Evolutionary conservation across 345 rosid genomes (phyloP).

Genomic region (Geranium rotundifolium): DNA sequence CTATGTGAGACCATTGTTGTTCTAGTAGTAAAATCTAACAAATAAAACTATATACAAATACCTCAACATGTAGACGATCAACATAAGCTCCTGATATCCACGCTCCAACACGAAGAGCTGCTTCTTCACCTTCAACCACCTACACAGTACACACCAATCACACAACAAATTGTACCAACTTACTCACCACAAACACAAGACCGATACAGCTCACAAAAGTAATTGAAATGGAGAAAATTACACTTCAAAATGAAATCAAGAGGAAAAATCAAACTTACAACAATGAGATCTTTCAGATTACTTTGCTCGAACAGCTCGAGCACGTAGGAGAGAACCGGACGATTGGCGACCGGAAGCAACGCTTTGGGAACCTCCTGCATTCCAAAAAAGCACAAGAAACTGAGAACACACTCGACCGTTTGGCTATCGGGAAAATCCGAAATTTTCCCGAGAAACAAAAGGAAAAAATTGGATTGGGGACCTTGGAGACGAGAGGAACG

Average conservation of each 20-base stretch:
- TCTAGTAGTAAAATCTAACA: too few relatives aligned
- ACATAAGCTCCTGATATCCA: slow-evolving; percentile 86
- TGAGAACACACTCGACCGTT: neutral
- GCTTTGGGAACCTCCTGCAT: slow-evolving; percentile 86
- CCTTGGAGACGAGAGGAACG: slow-evolving; percentile 81
- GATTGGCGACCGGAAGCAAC: slow-evolving; percentile 85
- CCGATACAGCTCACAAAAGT: neutral
- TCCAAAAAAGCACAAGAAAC: neutral
- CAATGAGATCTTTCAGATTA: slow-evolving; percentile 85
- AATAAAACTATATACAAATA: slow-evolving; percentile 8
- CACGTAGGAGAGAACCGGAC: slow-evolving; percentile 75
- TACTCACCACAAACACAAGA: neutral
- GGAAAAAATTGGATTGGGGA: slow-evolving; percentile 6
- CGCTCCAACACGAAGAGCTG: slow-evolving; percentile 72
- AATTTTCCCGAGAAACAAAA: neutral
- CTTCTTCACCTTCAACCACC: slow-evolving; percentile 92
- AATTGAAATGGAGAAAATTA: too few relatives aligned
- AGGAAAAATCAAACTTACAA: slow-evolving; percentile 28
- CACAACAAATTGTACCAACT: neutral
- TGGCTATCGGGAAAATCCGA: neutral
- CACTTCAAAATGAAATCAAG: neutral
- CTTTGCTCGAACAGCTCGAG: slow-evolving; percentile 67
- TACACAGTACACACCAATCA: slow-evolving; percentile 6
- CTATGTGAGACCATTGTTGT: too few relatives aligned
- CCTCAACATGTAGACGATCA: slow-evolving; percentile 92